Percentiles rank a stretch among this genome's conserved stretches.
Conservation (phyloP, 1,284 basidiomycete species). For the Irpex sp. region DNA sequence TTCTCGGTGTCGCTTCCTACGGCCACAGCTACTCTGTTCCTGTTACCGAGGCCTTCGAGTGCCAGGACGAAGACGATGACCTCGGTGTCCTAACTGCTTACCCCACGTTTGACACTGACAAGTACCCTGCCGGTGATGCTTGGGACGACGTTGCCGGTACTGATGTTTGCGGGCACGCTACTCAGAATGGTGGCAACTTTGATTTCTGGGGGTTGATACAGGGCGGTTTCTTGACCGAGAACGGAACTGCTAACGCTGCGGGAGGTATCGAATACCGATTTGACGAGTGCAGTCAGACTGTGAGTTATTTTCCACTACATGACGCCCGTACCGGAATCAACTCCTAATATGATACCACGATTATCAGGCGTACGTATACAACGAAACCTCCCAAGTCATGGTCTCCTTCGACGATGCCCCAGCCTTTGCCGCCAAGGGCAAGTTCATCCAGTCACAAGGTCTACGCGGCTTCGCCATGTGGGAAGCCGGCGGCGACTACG, state of each 20-base stretch:
- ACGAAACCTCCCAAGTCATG: slow-evolving; percentile 46
- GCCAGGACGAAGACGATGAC: slow-evolving; percentile 17
- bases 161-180: slow-evolving; percentile 51
- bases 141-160: slow-evolving; percentile 47
- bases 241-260: slow-evolving; percentile 41
- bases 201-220: slow-evolving; percentile 60
- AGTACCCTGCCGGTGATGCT: slow-evolving; percentile 48
- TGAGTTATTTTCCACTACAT: slow-evolving; percentile 29
- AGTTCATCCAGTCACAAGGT: slow-evolving; percentile 46
- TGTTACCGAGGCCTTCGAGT: slow-evolving; percentile 35
- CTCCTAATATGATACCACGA: background rate
- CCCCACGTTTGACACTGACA: slow-evolving; percentile 44
- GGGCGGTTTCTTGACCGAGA: slow-evolving; percentile 45
- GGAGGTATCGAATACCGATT: slow-evolving; percentile 48
- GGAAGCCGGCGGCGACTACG: slow-evolving; percentile 58
- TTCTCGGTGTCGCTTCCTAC: slow-evolving; percentile 80
- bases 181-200: slow-evolving; percentile 45
- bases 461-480: slow-evolving; percentile 66
- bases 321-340: too few relatives aligned
- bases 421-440: slow-evolving; percentile 59
- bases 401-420: slow-evolving; percentile 59
- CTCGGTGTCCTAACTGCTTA: slow-evolving; percentile 35
- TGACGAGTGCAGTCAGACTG: slow-evolving; percentile 67
- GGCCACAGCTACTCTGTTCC: slow-evolving; percentile 58
- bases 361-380: slow-evolving; percentile 59